phyloP scores from a whole-genome alignment of 1,139 yeast species.

The Zygotorulaspora mrakii region DNA sequence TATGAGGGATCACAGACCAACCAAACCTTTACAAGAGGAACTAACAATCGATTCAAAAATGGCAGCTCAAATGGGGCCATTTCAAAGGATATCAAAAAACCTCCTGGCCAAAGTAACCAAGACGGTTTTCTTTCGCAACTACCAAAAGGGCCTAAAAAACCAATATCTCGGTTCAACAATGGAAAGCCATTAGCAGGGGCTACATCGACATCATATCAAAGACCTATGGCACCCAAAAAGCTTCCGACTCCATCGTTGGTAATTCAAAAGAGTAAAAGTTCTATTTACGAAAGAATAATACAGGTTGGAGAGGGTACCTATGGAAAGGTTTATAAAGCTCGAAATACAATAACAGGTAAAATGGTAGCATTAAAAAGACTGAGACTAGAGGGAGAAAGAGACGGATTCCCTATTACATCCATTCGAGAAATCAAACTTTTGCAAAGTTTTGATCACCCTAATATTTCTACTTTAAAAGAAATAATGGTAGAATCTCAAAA shows the following conservation, averaged over 20 bases:
- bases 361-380: constrained; percentile 80
- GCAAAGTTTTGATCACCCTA: constrained; percentile 81
- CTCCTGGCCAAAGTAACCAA: not conserved
- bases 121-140: constrained; percentile 16
- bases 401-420: constrained; percentile 95
- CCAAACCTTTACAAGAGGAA: constrained; percentile 3
- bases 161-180: constrained; percentile 18
- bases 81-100: not conserved
- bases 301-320: constrained; percentile 85
- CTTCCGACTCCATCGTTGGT: constrained; percentile 17
- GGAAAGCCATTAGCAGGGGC: constrained; percentile 4
- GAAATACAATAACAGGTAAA: constrained; percentile 51
- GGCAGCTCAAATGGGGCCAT: not conserved
- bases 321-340: constrained; percentile 66
- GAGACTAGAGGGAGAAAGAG: constrained; percentile 81
- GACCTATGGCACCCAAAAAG: constrained; percentile 2
- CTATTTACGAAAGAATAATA: constrained; percentile 34
- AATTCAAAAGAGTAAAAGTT: constrained; percentile 20
- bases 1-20: constrained; percentile 17
- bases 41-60: constrained; percentile 1
- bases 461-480: constrained; percentile 76
- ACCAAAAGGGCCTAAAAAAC: constrained; percentile 24
- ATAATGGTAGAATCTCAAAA: constrained; percentile 80
- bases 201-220: constrained; percentile 2
- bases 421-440: constrained; percentile 83